Base-by-base conservation (phyloP, 306 rosid genomes). In the Potentilla sterilis region DNA sequence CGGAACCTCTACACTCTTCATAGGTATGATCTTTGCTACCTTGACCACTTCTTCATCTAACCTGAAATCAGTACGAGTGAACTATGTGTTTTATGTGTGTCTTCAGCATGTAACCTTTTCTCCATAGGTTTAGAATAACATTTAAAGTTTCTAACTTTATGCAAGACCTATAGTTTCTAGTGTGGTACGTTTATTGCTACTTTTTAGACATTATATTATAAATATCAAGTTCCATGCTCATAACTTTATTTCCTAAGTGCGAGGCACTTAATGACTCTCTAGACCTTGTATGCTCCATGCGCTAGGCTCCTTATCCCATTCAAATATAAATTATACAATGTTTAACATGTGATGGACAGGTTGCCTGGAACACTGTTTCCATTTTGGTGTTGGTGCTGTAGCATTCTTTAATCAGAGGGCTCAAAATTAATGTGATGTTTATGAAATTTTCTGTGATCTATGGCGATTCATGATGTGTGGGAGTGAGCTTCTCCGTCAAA, bases 1-100 rank as follows among this genome's bases (percentile, higher is more conserved):
- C 97, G 96, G 78, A 94, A 94, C 89, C 92, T 94, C 71, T 94
- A 91, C 79, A 88, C 93, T 4, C 97, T 94, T 78, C 97, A 94
- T 78, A 86, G 97, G 98, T 94, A 54, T 78, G 42, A 66, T 79
- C 28, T 58, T 8, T 61, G 32, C 38, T 41, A 41, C 35, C 28
- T 16, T 64, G 78, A 34, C 10, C 55, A 62, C 28, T 38, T 22
- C 11, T 65, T 40, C 24, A 4, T 19, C 5, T 3, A 4, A 38
- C 28, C 46, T 19, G 34, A 9, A 19, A n/a, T 40, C 48, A 66
- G 21, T 19, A 41, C 5, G 14, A 41, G 48, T 42, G 52, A 67
- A 65, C 46, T 13, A 11, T 57, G 54, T 47, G 15, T 46, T 24
- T 5, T 1, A 49, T 0, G 67, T 0, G 67, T 21, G 73, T 68